Evolutionary conservation across 768 basidiomycete genomes (phyloP), one percentile per base, ranked within the genome.

Genomic region (Russula brevipes): DNA sequence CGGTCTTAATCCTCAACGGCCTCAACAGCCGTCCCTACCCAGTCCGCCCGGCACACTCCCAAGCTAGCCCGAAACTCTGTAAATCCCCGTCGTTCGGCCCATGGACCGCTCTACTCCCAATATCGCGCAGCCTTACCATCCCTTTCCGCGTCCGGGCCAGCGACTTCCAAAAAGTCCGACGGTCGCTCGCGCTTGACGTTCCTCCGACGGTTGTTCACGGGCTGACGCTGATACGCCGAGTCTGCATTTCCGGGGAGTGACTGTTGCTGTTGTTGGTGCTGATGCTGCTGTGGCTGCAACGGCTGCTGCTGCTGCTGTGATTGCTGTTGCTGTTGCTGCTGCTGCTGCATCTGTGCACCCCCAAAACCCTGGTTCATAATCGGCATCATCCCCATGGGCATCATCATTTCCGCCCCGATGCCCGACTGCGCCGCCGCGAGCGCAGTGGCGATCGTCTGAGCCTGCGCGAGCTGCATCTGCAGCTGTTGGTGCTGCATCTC

Each of bases 171-270:
- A 70, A 93, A 93, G 74, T 94, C 91, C 4, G 88, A 86, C 1
- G 91, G 91, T 51, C 91, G 78, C 36, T 93, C 91, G 9, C 91
- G 81, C 74, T 94, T 92, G 67, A 89, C 70, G 68, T 85, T 85
- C 70, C 88, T 78, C 57, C 91, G 81, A 62, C 91, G 80, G 69
- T 89, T 91, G 70, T 92, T 93, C 58, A 94, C 75, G 36, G 91
- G 91, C 54, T 91, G 71, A 41, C 91, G 80, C 72, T 94, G 91
- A 72, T 94, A 93, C n/a, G 91, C 88, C 6, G 90, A 92, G 65
- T 93, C 91, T 70, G 85, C 84, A 6, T 80, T 79, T 55, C 81
- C 80, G 36, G 82, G 80, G 72, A 89, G 87, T 69, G 89, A 87
- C 65, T 82, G 71, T 80, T 88, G 61, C 80, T 79, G 68, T 78